Percentiles rank a stretch among this genome's conserved stretches.
These are phyloP conservation scores for Coprinopsis marcescibilis DNA, from an alignment of 768 basidiomycete genomes.

Conservation along the genomic window DNA sequence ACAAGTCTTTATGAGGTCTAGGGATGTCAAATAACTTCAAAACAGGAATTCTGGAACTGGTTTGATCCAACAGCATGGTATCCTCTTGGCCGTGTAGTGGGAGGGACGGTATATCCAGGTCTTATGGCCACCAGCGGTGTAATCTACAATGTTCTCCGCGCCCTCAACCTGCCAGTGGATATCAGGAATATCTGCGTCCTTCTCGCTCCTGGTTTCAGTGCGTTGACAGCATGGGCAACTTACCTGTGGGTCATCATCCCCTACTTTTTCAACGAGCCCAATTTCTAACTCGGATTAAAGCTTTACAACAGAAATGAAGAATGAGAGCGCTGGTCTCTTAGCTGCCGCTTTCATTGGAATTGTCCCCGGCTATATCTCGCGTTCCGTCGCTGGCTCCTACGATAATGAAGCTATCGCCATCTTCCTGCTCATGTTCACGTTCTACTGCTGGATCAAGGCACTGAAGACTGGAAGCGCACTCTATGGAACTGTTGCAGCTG, in stretches of 20 bases:
- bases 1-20: background rate
- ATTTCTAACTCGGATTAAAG: conserved; percentile 32
- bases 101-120: conserved; percentile 97
- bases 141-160: conserved; percentile 88
- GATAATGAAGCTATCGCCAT: conserved; percentile 99
- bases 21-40: conserved; percentile 1
- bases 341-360: conserved; percentile 98
- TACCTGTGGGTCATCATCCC: conserved; percentile 62
- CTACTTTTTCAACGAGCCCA: background rate
- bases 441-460: conserved; percentile 95
- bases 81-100: conserved; percentile 95
- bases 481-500: conserved; percentile 82
- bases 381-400: conserved; percentile 98
- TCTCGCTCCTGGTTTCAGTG: conserved; percentile 94
- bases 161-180: conserved; percentile 91
- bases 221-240: conserved; percentile 93
- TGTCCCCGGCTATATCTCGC: conserved; percentile 96
- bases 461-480: conserved; percentile 91
- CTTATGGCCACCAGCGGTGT: conserved; percentile 97
- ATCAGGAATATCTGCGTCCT: conserved; percentile 96
- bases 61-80: conserved; percentile 99
- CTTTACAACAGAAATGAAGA: conserved; percentile 96
- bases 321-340: conserved; percentile 90
- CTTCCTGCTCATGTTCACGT: conserved; percentile 99
- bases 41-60: conserved; percentile 99